A percentile compares a stretch with the other conserved stretches of the same genome.
These are phyloP conservation scores for Allodekkera sacchari DNA, from an alignment of 805 yeast genomes.

Conservation along the genomic window DNA sequence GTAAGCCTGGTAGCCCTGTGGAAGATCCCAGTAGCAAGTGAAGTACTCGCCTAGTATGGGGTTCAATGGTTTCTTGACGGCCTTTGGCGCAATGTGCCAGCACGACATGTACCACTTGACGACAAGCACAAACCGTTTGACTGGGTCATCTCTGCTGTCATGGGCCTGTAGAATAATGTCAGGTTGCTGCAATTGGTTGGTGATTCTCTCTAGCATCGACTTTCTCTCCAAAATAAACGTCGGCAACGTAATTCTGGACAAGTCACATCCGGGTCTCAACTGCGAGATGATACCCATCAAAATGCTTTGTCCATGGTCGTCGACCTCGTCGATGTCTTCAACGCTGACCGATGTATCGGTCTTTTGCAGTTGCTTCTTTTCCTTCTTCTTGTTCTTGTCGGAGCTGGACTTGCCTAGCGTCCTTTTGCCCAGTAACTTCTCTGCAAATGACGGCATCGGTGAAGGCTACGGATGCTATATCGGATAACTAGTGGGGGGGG, in stretches of 20 bases:
- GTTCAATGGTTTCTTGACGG: constrained; percentile 93
- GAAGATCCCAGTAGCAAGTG: constrained; percentile 86
- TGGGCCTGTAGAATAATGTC: constrained; percentile 66
- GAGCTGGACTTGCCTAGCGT: constrained; percentile 7
- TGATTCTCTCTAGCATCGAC: constrained; percentile 92
- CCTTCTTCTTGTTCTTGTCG: constrained; percentile 2
- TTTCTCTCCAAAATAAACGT: constrained; percentile 92
- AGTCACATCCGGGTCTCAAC: constrained; percentile 85
- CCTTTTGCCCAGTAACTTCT: constrained; percentile 20
- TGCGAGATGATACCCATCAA: constrained; percentile 83
- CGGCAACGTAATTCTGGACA: constrained; percentile 86
- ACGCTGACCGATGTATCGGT: constrained; percentile 17
- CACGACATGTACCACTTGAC: constrained; percentile 88
- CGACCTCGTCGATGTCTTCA: constrained; percentile 88
- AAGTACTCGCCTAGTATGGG: constrained; percentile 92
- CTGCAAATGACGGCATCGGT: constrained; percentile 19
- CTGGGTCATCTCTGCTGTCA: constrained; percentile 46
- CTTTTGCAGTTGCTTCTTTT: no score
- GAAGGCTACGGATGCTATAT: no score
- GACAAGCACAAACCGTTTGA: constrained; percentile 64
- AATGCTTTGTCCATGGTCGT: constrained; percentile 81
- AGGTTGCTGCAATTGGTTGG: constrained; percentile 81
- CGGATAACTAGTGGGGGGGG: no score
- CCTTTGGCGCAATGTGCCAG: constrained; percentile 98
- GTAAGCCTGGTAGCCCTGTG: constrained; percentile 59